Conservation (phyloP, 164 flowering plant species). For the Warburgia ugandensis region DNA sequence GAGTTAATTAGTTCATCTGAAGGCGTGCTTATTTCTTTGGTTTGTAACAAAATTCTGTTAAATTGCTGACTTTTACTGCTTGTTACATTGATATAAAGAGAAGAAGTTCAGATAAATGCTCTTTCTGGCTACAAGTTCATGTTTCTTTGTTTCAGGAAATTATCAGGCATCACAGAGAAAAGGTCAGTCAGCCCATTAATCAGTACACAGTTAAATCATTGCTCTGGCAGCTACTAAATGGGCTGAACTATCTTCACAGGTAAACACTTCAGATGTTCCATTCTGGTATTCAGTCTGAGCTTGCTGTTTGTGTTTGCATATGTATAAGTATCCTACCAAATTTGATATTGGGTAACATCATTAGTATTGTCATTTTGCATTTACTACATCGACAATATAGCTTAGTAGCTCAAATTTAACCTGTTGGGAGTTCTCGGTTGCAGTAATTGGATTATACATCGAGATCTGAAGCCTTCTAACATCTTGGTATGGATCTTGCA, state of each 20-base stretch:
- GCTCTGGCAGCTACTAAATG: conserved; percentile 98
- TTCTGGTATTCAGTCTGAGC: not conserved
- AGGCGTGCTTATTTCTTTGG: no score
- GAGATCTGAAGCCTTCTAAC: conserved; percentile 97
- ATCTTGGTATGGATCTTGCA: conserved; percentile 60
- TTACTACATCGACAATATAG: no score
- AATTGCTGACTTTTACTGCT: no score
- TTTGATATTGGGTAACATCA: no score
- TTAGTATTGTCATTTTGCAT: no score
- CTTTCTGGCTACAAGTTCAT: no score
- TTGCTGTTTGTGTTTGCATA: not conserved
- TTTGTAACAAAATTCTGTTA: no score
- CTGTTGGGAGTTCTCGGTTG: conserved; percentile 14
- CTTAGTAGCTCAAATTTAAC: not conserved
- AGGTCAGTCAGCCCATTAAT: conserved; percentile 63
- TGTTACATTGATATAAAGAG: no score
- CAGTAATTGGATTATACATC: conserved; percentile 98
- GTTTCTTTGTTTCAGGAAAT: conserved; percentile 59
- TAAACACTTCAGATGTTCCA: conserved; percentile 10
- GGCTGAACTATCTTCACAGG: conserved; percentile 95
- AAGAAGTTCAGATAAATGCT: no score
- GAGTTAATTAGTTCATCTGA: no score
- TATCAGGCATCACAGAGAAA: conserved; percentile 94
- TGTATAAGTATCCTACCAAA: no score
- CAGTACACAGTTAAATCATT: conserved; percentile 86